These are phyloP conservation scores for Bullera alba DNA, from an alignment of 768 basidiomycete species.

Conservation along the genomic window DNA sequence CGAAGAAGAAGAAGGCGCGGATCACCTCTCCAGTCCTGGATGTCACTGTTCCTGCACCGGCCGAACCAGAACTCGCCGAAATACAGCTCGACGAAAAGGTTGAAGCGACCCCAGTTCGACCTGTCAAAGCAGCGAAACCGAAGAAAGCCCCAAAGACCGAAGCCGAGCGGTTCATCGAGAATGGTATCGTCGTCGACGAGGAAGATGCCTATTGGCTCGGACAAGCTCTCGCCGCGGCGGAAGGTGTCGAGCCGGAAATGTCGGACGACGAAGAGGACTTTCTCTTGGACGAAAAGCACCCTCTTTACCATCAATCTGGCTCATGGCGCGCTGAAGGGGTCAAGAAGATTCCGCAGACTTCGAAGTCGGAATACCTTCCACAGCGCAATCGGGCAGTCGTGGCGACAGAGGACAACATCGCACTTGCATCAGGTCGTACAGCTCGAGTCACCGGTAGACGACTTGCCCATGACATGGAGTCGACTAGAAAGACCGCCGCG, in stretches of 20 bases:
- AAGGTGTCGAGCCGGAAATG: constrained; percentile 16
- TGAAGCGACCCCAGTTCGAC: neutral
- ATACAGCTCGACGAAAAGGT: constrained; percentile 14
- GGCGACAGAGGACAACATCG: constrained; percentile 37
- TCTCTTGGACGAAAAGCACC: constrained; percentile 17
- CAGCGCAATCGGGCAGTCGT: constrained; percentile 53
- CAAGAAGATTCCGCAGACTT: constrained; percentile 86
- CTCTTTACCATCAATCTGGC: constrained; percentile 64
- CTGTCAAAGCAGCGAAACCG: constrained; percentile 13
- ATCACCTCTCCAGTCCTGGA: constrained; percentile 14
- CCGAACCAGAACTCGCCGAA: constrained; percentile 20
- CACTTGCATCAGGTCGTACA: constrained; percentile 54
- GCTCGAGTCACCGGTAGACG: constrained; percentile 88
- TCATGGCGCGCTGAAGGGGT: constrained; percentile 89
- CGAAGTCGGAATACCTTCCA: constrained; percentile 85
- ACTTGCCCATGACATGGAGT: constrained; percentile 85
- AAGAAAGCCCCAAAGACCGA: constrained; percentile 14
- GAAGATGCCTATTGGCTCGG: constrained; percentile 72
- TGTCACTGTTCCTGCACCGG: constrained; percentile 7
- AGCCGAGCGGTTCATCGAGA: constrained; percentile 46
- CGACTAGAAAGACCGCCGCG: constrained; percentile 60
- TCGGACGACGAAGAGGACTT: constrained; percentile 9
- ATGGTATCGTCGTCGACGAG: constrained; percentile 70
- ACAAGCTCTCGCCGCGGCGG: constrained; percentile 40
- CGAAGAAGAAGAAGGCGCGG: constrained; percentile 27